Conservation (phyloP, 2,329 filamentous ascomycete genomes). For the Colletotrichum noveboracense region DNA sequence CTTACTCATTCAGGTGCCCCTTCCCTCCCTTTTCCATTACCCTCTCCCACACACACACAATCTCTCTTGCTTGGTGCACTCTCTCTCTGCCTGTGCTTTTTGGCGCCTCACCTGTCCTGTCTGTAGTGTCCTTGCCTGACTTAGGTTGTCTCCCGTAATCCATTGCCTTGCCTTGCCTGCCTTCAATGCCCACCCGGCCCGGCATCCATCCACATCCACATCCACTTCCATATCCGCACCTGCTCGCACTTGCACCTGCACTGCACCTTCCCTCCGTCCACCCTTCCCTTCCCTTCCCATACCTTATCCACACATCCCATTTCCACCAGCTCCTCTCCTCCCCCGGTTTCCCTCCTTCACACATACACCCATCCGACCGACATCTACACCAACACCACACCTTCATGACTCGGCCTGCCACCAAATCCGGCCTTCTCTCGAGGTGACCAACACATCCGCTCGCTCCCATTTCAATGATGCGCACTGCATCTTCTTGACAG, state of each 20-base stretch:
- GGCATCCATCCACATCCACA: background rate
- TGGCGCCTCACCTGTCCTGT: background rate
- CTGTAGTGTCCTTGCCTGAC: background rate
- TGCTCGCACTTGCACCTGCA: background rate
- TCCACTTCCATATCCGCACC: background rate
- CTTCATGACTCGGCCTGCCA: constrained; percentile 11
- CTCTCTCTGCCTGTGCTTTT: background rate
- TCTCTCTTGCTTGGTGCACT: background rate
- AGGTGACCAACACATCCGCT: background rate
- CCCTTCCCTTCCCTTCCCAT: background rate
- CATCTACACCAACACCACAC: background rate
- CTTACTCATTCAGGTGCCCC: background rate
- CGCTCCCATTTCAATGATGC: background rate
- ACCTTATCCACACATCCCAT: constrained; percentile 17
- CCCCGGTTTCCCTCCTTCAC: constrained; percentile 9
- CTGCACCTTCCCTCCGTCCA: background rate
- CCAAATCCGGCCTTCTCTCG: background rate
- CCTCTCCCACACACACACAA: background rate
- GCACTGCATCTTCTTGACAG: background rate
- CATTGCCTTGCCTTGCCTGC: background rate
- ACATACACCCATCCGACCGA: background rate
- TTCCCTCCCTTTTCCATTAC: background rate
- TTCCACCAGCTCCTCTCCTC: constrained; percentile 5
- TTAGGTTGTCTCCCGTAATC: background rate
- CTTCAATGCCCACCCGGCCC: background rate